Base-by-base conservation (phyloP, 2,329 filamentous ascomycete species). In the Hymenoscyphus albidus region DNA sequence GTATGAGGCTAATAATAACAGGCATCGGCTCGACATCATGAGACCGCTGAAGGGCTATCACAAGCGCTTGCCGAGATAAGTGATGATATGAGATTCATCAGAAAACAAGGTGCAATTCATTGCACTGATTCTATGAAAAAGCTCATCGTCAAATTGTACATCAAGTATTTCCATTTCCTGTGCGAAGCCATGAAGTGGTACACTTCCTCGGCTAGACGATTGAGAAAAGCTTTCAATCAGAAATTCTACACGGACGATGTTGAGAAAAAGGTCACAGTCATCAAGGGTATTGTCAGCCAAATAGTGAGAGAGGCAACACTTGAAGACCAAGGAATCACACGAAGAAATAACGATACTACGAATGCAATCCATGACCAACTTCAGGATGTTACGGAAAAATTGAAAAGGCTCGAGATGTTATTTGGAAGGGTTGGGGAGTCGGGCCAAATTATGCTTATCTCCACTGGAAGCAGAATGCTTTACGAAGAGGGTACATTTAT, bases 171-270 rank as follows among this genome's bases (percentile, higher is more conserved):
- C 39, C 38, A 44, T 16, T 60, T 60, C 40, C 58, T 60, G 14
- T 60, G 58, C 27, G 38, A 60, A 14, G 18, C 58, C 18, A 60
- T 60, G 58, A 18, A 27, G n/a, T 60, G 58, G 58, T 60, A 22
- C 31, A 13, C 14, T 27, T 27, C 18, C 6, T 12, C 2, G 51
- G 31, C 18, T 9, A 31, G 31, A 27, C 18, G 51, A 32, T 32
- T 55, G 51, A 55, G 13, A 32, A 32, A 27, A 55, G 51, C 51
- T 3, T 32, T 55, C 9, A 55, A 55, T 22, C 51, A 55, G 51
- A 55, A 32, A 5, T 55, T 55, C 31, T 55, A 55, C 14, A 32
- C 18, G 22, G 51, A 55, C 14, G 31, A 27, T 13, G 51, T 55
- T 6, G 7, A 55, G 31, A 32, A 32, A 18, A 55, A 27, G 5